phyloP scores from a whole-genome alignment of 2,329 filamentous ascomycete species.

The Pseudogymnoascus sp. region DNA sequence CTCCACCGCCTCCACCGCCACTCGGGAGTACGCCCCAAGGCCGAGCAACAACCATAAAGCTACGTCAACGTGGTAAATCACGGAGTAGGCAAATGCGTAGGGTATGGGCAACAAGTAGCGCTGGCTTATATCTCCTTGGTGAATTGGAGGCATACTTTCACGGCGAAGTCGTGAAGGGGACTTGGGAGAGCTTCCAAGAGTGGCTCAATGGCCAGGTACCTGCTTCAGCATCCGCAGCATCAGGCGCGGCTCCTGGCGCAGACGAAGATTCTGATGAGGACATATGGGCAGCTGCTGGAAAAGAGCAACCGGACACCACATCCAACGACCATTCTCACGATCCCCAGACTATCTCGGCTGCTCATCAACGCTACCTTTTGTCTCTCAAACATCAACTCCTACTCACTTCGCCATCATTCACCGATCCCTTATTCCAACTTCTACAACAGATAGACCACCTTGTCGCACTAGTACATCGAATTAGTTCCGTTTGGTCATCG shows the following conservation, averaged over 20 bases:
- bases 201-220: slow-evolving; percentile 51
- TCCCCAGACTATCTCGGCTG: slow-evolving; percentile 73
- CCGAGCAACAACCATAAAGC: slow-evolving; percentile 48
- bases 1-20: slow-evolving; percentile 58
- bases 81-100: slow-evolving; percentile 64
- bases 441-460: slow-evolving; percentile 74
- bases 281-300: slow-evolving; percentile 33
- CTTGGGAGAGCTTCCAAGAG: slow-evolving; percentile 68
- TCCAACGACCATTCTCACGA: slow-evolving; percentile 46
- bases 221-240: slow-evolving; percentile 12
- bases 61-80: slow-evolving; percentile 54
- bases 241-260: slow-evolving; percentile 9
- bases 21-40: slow-evolving; percentile 53
- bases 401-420: slow-evolving; percentile 55
- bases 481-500: slow-evolving; percentile 68
- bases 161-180: slow-evolving; percentile 73
- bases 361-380: slow-evolving; percentile 68
- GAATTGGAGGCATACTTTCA: slow-evolving; percentile 86
- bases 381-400: slow-evolving; percentile 59
- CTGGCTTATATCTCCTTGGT: slow-evolving; percentile 79
- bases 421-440: slow-evolving; percentile 55
- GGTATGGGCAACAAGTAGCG: slow-evolving; percentile 83
- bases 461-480: slow-evolving; percentile 64
- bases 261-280: slow-evolving; percentile 29
- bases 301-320: slow-evolving; percentile 16